phyloP scores from a whole-genome alignment of 805 yeast species.

The Lachancea sp. region DNA sequence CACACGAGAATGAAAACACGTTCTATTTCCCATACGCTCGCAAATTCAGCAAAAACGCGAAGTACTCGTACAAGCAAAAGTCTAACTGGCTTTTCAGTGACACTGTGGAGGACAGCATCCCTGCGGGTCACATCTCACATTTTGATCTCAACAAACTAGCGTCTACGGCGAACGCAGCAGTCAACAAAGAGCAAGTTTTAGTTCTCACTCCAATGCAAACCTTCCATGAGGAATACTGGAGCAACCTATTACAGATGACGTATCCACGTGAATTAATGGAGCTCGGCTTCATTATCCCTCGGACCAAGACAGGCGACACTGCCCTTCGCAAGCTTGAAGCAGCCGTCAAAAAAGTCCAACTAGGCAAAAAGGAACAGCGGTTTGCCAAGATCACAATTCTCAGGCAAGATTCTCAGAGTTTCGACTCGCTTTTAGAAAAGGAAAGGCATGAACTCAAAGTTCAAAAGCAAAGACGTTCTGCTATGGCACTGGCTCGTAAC shows the following conservation, averaged over 20 bases:
- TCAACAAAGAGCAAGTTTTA: constrained; percentile 74
- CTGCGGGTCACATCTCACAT: constrained; percentile 71
- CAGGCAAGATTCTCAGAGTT: constrained; percentile 82
- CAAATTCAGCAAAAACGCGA: constrained; percentile 35
- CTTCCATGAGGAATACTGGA: constrained; percentile 85
- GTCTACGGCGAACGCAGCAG: constrained; percentile 63
- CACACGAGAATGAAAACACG: constrained; percentile 32
- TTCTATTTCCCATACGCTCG: constrained; percentile 33
- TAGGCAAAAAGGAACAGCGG: constrained; percentile 53
- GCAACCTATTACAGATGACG: constrained; percentile 60
- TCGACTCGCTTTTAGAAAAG: constrained; percentile 70
- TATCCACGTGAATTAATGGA: constrained; percentile 85
- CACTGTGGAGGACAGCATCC: constrained; percentile 48
- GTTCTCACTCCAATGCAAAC: constrained; percentile 86
- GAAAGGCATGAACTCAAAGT: constrained; percentile 83
- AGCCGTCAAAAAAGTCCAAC: constrained; percentile 69
- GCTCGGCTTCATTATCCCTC: constrained; percentile 87
- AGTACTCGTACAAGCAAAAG: constrained; percentile 41
- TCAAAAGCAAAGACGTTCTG: constrained; percentile 82
- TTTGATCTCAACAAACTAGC: constrained; percentile 77
- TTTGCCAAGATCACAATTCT: constrained; percentile 81
- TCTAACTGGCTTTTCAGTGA: constrained; percentile 42
- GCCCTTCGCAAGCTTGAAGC: constrained; percentile 67
- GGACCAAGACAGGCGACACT: constrained; percentile 71
- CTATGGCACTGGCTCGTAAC: constrained; percentile 93